phyloP scores from a whole-genome alignment of 306 rosid species.

The Citrullus colocynthis region DNA sequence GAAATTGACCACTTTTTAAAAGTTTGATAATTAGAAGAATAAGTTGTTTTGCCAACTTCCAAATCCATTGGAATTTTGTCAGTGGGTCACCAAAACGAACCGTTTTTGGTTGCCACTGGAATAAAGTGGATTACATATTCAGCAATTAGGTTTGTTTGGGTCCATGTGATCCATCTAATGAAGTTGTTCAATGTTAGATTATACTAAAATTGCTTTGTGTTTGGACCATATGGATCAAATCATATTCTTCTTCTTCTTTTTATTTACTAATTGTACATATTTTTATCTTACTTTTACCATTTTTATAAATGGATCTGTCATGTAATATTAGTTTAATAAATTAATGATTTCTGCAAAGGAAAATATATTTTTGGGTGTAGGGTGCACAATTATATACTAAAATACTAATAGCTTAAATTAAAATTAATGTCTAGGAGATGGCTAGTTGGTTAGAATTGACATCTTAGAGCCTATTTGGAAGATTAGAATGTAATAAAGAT shows the following conservation, averaged over 20 bases:
- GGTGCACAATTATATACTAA: too few species aligned
- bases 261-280: too few species aligned
- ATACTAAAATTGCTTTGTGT: background rate
- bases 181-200: background rate
- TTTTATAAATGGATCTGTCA: too few species aligned
- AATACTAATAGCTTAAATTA: too few species aligned
- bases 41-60: slow-evolving; percentile 3
- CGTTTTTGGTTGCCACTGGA: background rate
- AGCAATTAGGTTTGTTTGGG: background rate
- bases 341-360: too few species aligned
- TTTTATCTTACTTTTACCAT: too few species aligned
- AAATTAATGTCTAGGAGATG: too few species aligned
- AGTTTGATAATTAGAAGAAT: background rate
- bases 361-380: too few species aligned
- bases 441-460: too few species aligned
- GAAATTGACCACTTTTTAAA: background rate
- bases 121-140: background rate
- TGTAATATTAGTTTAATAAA: too few species aligned
- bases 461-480: too few species aligned
- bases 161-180: background rate
- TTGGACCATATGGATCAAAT: background rate
- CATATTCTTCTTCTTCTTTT: background rate
- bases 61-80: background rate
- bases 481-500: too few species aligned
- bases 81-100: slow-evolving; percentile 7